phyloP scores from a whole-genome alignment of 208 protist species.

The Trypanosoma grayi region DNA sequence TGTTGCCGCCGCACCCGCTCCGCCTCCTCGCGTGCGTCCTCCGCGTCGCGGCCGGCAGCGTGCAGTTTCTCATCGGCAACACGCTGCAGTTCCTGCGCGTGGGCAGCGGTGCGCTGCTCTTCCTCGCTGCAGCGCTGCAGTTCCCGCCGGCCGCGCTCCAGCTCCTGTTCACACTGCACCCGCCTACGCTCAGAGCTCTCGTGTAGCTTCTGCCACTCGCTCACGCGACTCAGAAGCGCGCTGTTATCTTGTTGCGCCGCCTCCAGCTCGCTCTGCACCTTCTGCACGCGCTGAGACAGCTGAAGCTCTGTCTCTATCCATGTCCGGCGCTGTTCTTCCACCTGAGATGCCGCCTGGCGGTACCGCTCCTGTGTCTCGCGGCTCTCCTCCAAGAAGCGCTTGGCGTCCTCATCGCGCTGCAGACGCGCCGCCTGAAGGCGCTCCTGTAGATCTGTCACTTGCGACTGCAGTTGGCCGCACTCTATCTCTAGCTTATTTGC shows the following conservation, averaged over 20 bases:
- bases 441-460: constrained; percentile 54
- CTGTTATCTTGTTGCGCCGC: background rate
- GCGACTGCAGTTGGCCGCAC: constrained; percentile 51
- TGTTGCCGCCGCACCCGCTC: constrained; percentile 28
- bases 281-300: constrained; percentile 12
- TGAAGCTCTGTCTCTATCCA: constrained; percentile 18
- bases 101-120: constrained; percentile 23
- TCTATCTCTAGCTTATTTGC: constrained; percentile 52
- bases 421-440: constrained; percentile 44
- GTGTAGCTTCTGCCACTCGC: constrained; percentile 33
- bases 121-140: constrained; percentile 23
- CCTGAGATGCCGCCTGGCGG: constrained; percentile 23
- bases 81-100: constrained; percentile 29
- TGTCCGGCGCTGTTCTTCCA: constrained; percentile 23
- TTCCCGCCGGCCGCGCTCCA: constrained; percentile 25
- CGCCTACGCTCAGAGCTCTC: constrained; percentile 27
- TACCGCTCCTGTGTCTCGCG: constrained; percentile 42
- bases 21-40: constrained; percentile 35
- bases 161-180: constrained; percentile 24
- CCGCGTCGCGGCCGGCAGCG: constrained; percentile 30
- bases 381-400: constrained; percentile 40
- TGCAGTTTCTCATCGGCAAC: constrained; percentile 40
- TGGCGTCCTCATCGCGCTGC: constrained; percentile 45
- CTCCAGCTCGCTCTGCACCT: constrained; percentile 14
- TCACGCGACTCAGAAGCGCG: constrained; percentile 6